Base-by-base conservation (phyloP, 495 filamentous ascomycete genomes). In the Lasiosphaeria ovina region DNA sequence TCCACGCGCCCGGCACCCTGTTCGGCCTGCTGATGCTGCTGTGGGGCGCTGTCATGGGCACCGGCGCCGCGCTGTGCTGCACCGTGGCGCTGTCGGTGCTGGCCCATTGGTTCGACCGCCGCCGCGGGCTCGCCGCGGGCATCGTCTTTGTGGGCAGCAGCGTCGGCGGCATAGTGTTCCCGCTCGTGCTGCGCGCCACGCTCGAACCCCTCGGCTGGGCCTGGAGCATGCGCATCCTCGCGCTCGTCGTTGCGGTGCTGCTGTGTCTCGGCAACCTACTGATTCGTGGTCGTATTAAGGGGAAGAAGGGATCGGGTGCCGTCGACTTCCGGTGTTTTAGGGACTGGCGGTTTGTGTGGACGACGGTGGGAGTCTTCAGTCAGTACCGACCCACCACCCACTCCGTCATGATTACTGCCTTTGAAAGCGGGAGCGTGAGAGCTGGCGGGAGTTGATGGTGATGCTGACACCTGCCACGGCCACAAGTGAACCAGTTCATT, bases 131-230 rank as follows among this genome's bases (percentile, higher is more conserved):
- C 4, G 80, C 79, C 0, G 76, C 72, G 40, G 81, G 81, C 3
- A 68, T 83, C 47, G 76, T 78, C n/a, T 81, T 81, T 73, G 74
- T 69, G 0, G 81, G 80, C 3, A 76, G 74, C 0, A 80, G 77
- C 7, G 69, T 77, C 1, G 81, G 81, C 2, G 80, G 81, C 3
- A 76, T 79, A 10, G 66, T 76, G 2, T 76, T 84, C 44, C 81
- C 81, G 2, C 55, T 84, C 17, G 50, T 79, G 1, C 58, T 84
- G 38, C 71, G 76, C 14, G 52, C 61, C 0, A 57, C 74, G 0
- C 71, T 83, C 10, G 49, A 62, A 0, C 51, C 65, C 6, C 66
- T 78, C 32, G 74, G 75, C 14, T 84, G 80, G 78, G 66, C 63
- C 0, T 80, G 77, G 76, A 65, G 74, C 0, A 76, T 83, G 42